phyloP scores from a whole-genome alignment of 805 yeast genomes.

The Monosporozyma aerobia region DNA sequence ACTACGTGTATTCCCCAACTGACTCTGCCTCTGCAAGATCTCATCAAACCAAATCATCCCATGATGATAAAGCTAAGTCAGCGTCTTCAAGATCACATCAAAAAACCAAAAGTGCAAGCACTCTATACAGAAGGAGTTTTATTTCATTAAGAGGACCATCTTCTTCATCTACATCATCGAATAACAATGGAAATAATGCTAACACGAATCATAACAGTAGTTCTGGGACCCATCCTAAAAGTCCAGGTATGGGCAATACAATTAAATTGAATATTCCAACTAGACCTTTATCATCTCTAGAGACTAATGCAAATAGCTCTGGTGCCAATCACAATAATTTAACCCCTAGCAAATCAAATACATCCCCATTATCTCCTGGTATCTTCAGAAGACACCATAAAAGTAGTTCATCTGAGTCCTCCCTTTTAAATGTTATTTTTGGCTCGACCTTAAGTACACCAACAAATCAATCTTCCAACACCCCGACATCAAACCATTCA shows the following conservation, averaged over 20 bases:
- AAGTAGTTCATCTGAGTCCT: constrained; percentile 52
- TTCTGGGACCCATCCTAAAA: not conserved
- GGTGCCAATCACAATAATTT: not conserved
- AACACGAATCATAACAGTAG: not conserved
- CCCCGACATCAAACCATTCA: not conserved
- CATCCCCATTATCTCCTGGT: constrained; percentile 29
- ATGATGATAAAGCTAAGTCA: not conserved
- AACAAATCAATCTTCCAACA: constrained; percentile 3
- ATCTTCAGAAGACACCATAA: constrained; percentile 58
- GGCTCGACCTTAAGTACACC: constrained; percentile 19
- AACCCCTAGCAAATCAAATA: constrained; percentile 1
- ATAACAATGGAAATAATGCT: not conserved
- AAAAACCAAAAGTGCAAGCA: constrained; percentile 18
- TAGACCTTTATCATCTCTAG: constrained; percentile 14
- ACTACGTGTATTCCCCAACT: not conserved
- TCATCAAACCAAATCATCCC: not conserved
- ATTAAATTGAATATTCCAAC: constrained; percentile 24
- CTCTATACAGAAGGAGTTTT: constrained; percentile 29
- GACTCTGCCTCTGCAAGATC: constrained; percentile 1
- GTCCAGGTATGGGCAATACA: constrained; percentile 6
- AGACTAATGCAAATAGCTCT: constrained; percentile 3
- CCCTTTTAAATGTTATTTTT: constrained; percentile 33
- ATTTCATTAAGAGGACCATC: constrained; percentile 26
- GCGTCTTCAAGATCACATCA: not conserved
- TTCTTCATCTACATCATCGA: constrained; percentile 8